Evolutionary conservation across 2,329 filamentous ascomycete species (phyloP), one percentile per base, ranked within the genome.

Genomic region (Geosmithia putterillii): DNA sequence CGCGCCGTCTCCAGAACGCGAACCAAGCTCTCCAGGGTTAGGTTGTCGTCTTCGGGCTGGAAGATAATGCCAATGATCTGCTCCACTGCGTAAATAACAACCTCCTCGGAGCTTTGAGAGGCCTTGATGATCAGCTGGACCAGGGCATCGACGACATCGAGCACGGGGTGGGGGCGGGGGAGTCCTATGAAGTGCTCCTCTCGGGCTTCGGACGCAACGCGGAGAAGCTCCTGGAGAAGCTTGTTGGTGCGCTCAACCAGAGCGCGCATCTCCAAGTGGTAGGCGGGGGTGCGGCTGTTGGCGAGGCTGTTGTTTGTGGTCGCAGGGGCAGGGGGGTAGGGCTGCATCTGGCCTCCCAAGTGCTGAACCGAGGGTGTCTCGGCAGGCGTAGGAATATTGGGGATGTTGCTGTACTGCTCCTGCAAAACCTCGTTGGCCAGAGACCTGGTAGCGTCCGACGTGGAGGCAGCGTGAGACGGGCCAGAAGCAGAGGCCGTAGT

Each of bases 361-460:
- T 73, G 71, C 40, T 70, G 70, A 36, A 77, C 66, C 5, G 74
- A 68, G 0, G 75, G 71, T 2, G 76, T 73, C 54, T 82, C 78
- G 5, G 73, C 66, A 2, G 75, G 71, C 0, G 75, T 75, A n/a
- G 76, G 67, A 7, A 81, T 58, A 46, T 63, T 74, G 2, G 74
- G 68, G n/a, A 81, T 62, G 14, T 70, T 57, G 42, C 63, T 69
- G 54, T 75, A 82, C 46, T 76, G 71, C 34, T 83, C 79, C 50
- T 78, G 74, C 4, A 83, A 64, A 10, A 80, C 70, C 46, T 82
- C 78, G 46, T 81, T 81, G 18, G 77, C 72, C 44, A 82, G 64
- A 7, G 74, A 74, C 45, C 77, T 67, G 1, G 74, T 79, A 5
- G 75, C 68, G 53, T 82, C 79, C 2, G 77, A 80, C 1, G 71